Percentiles rank a stretch among this genome's conserved stretches.
Conservation (phyloP, 2,329 filamentous ascomycete genomes). For the Aspergillus spinulosporus region DNA sequence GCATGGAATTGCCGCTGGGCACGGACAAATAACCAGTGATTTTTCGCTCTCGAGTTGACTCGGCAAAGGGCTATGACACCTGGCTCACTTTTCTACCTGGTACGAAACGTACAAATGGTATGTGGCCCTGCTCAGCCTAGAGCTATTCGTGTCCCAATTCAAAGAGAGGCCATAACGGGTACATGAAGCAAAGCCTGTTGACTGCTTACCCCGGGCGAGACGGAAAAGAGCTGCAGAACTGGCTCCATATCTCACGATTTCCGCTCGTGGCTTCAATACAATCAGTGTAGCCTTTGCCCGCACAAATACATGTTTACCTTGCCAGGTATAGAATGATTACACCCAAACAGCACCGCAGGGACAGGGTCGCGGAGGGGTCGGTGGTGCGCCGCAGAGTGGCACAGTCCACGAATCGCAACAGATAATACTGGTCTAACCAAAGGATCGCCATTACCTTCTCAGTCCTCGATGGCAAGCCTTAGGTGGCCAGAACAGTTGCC, state of each 20-base stretch:
- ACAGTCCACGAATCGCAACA: slow-evolving; percentile 20
- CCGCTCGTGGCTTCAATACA: not conserved
- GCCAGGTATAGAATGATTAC: slow-evolving; percentile 16
- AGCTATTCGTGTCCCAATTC: slow-evolving; percentile 19
- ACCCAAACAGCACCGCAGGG: slow-evolving; percentile 17
- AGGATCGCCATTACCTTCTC: not conserved
- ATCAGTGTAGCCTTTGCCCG: not conserved
- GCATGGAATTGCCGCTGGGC: slow-evolving; percentile 22
- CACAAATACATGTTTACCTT: slow-evolving; percentile 16
- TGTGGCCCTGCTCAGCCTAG: slow-evolving; percentile 24
- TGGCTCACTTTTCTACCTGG: slow-evolving; percentile 31
- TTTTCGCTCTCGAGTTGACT: slow-evolving; percentile 23
- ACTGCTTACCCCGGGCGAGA: slow-evolving; percentile 11
- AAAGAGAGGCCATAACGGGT: slow-evolving; percentile 17
- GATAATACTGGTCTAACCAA: slow-evolving; percentile 8
- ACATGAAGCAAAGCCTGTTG: slow-evolving; percentile 15
- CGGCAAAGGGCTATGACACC: slow-evolving; percentile 28
- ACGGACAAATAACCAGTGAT: slow-evolving; percentile 26
- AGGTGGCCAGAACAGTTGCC: not conserved
- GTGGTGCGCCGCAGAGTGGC: slow-evolving; percentile 21
- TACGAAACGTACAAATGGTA: slow-evolving; percentile 28
- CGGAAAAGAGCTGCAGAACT: slow-evolving; percentile 9
- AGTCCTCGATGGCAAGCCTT: slow-evolving; percentile 1
- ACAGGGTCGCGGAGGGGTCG: slow-evolving; percentile 24
- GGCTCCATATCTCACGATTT: slow-evolving; percentile 2